phyloP scores from a whole-genome alignment of 805 yeast genomes.

The Nakazawaea wyomingensis region DNA sequence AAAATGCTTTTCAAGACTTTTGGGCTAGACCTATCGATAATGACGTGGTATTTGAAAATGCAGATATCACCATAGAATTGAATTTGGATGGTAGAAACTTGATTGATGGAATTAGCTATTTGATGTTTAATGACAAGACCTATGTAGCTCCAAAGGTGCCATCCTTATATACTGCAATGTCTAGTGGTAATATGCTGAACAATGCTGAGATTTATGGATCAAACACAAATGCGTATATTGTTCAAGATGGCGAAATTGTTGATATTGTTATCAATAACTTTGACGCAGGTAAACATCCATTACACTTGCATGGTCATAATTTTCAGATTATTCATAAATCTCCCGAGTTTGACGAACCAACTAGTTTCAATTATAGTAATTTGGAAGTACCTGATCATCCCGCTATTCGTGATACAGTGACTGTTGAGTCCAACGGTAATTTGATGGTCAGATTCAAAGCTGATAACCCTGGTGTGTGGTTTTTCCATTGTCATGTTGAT shows the following conservation, averaged over 20 bases:
- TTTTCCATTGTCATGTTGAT: constrained; percentile 87
- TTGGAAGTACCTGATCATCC: constrained; percentile 53
- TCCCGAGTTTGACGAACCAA: constrained; percentile 46
- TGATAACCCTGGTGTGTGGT: constrained; percentile 91
- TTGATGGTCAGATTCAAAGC: constrained; percentile 70
- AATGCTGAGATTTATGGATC: constrained; percentile 68
- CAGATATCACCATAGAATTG: constrained; percentile 57
- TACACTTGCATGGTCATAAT: constrained; percentile 72
- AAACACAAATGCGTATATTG: constrained; percentile 57
- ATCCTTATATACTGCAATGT: constrained; percentile 55
- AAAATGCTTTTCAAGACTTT: constrained; percentile 40
- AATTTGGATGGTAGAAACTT: constrained; percentile 62
- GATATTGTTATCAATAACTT: constrained; percentile 75
- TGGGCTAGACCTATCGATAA: constrained; percentile 34
- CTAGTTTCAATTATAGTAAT: constrained; percentile 41
- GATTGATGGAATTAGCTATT: constrained; percentile 72
- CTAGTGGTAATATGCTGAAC: constrained; percentile 52
- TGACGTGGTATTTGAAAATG: constrained; percentile 43
- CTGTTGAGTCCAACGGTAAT: constrained; percentile 63
- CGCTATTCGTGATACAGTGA: constrained; percentile 63
- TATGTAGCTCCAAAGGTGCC: constrained; percentile 69
- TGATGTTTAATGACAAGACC: constrained; percentile 66
- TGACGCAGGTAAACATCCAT: constrained; percentile 77
- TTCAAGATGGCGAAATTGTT: constrained; percentile 57
- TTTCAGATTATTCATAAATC: constrained; percentile 60